phyloP scores from a whole-genome alignment of 2,329 filamentous ascomycete species.

The Pseudofabraea citricarpa region DNA sequence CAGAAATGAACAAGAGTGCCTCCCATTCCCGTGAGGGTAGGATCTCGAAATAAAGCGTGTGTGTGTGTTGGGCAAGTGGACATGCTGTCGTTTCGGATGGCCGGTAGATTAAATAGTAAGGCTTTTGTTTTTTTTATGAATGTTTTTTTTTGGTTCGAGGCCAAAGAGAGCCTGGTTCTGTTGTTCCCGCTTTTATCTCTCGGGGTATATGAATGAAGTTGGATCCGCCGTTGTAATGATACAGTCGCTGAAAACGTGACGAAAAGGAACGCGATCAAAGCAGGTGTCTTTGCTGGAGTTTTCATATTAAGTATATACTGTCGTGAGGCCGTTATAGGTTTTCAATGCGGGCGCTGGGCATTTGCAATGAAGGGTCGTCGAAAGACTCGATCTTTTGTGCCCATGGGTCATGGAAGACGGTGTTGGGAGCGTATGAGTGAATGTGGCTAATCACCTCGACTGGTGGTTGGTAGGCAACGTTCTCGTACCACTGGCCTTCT shows the following conservation, averaged over 20 bases:
- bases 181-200: constrained; percentile 16
- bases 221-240: constrained; percentile 14
- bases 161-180: constrained; percentile 18
- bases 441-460: constrained; percentile 53
- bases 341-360: constrained; percentile 55
- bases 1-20: constrained; percentile 10
- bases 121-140: constrained; percentile 1
- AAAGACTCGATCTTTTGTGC: constrained; percentile 48
- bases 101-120: constrained; percentile 4
- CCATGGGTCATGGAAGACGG: constrained; percentile 49
- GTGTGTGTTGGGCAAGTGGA: not conserved
- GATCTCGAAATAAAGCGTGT: not conserved
- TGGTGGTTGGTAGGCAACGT: constrained; percentile 48
- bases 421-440: constrained; percentile 43
- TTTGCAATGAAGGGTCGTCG: constrained; percentile 52
- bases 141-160: constrained; percentile 5
- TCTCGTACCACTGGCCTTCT: constrained; percentile 48
- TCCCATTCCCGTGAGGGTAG: constrained; percentile 14
- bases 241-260: constrained; percentile 17
- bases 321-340: constrained; percentile 37
- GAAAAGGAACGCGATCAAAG: not conserved
- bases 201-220: constrained; percentile 14
- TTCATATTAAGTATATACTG: not conserved
- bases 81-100: not conserved
- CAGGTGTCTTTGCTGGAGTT: not conserved